Evolutionary conservation across 2,329 filamentous ascomycete species (phyloP).

Genomic region (Fusarium verrucosum): DNA sequence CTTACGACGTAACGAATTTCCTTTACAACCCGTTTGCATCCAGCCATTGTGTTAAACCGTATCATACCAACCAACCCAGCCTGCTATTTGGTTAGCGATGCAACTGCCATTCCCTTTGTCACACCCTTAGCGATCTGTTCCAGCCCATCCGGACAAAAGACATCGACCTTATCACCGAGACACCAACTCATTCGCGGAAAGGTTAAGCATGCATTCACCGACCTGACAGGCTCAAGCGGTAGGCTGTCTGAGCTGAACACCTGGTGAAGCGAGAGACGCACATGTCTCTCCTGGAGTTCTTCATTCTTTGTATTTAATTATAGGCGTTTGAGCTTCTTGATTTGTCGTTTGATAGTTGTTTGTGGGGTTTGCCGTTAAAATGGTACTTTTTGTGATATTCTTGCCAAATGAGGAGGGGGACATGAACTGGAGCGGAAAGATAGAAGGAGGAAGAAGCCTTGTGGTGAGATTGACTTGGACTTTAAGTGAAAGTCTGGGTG

Average conservation of each 20-base stretch:
- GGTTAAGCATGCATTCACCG: conserved; percentile 23
- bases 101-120: conserved; percentile 44
- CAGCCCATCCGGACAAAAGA: conserved; percentile 24
- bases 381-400: conserved; percentile 24
- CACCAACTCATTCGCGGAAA: conserved; percentile 18
- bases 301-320: conserved; percentile 43
- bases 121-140: conserved; percentile 33
- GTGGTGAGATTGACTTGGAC: conserved; percentile 8
- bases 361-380: conserved; percentile 11
- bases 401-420: conserved; percentile 8
- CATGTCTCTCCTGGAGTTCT: conserved; percentile 22
- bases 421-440: conserved; percentile 15
- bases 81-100: conserved; percentile 42
- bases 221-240: conserved; percentile 30
- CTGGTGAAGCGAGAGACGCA: conserved; percentile 15
- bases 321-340: conserved; percentile 35
- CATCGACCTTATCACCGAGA: conserved; percentile 27
- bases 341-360: conserved; percentile 14
- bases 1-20: conserved; percentile 48
- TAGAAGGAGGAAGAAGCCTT: conserved; percentile 16
- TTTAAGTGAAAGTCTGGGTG: conserved; percentile 11
- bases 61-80: conserved; percentile 40
- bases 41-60: conserved; percentile 44
- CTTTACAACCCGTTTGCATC: conserved; percentile 42
- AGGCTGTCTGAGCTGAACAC: conserved; percentile 11